Base-by-base conservation (phyloP, 2,329 filamentous ascomycete species). In the Phialophora macrospora region DNA sequence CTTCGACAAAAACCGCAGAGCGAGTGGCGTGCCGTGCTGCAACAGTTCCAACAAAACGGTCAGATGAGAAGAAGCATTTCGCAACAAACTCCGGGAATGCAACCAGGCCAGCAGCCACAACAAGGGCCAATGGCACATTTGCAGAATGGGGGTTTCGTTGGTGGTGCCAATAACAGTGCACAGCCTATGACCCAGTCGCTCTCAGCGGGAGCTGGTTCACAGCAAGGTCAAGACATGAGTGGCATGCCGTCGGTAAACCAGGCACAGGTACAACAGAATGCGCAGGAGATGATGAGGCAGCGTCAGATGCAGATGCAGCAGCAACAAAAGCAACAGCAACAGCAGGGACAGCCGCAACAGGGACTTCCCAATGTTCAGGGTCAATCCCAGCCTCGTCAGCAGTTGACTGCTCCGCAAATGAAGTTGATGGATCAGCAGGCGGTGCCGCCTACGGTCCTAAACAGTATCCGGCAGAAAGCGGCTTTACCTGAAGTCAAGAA, bases 261-360 rank as follows among this genome's bases (percentile, higher is more conserved):
- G 38, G 52, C 55, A 26, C 67, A 68, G 56, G 61, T 65, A 54
- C 67, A 64, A 44, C 69, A 64, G 41, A 66, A 69, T 26, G 67
- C 67, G 20, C 67, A 65, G 55, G 69, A 67, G 41, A 68, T 70
- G 67, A 63, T 68, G 63, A 70, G 69, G 41, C 65, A 73, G 61
- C 67, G 67, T 38, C 65, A 69, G 58, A 65, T 70, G 52, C 65
- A 65, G 34, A 64, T 71, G 57, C 68, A 70, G 38, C 68, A 69
- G 56, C 68, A 69, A 44, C 64, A 67, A 57, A 76, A 77, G 48
- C 75, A 76, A 57, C 77, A 74, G 56, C 72, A 74, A 57, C 70
- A 72, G 11, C 73, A 70, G 56, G 70, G 68, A 32, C 67, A 73
- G 60, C 70, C 62, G 52, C 73, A 67, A 61, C 73, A 72, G 32